phyloP scores from a whole-genome alignment of 2,329 filamentous ascomycete species.

The Arthrinium phaeospermum region DNA sequence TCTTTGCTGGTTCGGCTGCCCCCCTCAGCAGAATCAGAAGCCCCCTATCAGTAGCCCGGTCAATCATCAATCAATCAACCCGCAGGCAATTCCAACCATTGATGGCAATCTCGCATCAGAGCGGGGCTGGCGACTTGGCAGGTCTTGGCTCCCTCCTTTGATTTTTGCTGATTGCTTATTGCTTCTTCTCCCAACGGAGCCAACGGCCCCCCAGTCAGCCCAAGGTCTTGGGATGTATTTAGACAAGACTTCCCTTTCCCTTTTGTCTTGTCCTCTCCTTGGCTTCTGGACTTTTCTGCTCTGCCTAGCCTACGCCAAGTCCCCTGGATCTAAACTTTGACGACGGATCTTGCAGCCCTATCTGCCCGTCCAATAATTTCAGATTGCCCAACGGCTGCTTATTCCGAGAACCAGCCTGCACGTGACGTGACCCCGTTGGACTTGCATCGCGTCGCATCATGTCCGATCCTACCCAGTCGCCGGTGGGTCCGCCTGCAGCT shows the following conservation, averaged over 20 bases:
- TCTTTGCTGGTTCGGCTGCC: background rate
- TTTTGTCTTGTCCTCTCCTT: background rate
- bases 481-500: background rate
- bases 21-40: background rate
- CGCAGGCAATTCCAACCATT: background rate
- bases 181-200: background rate
- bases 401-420: background rate
- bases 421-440: background rate
- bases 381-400: background rate
- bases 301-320: background rate
- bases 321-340: background rate
- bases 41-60: background rate
- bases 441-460: slow-evolving; percentile 9
- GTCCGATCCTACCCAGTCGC: background rate
- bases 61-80: background rate
- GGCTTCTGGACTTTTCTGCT: background rate
- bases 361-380: background rate
- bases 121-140: background rate
- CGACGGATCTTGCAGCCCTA: background rate
- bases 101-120: slow-evolving; percentile 5
- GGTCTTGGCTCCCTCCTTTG: slow-evolving; percentile 7
- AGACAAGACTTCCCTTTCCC: background rate
- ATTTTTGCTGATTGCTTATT: background rate
- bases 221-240: background rate
- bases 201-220: background rate